Evolutionary conservation across 2,329 filamentous ascomycete genomes (phyloP), one percentile per base, ranked within the genome.

Genomic region (Sordariomycetes sp.): DNA sequence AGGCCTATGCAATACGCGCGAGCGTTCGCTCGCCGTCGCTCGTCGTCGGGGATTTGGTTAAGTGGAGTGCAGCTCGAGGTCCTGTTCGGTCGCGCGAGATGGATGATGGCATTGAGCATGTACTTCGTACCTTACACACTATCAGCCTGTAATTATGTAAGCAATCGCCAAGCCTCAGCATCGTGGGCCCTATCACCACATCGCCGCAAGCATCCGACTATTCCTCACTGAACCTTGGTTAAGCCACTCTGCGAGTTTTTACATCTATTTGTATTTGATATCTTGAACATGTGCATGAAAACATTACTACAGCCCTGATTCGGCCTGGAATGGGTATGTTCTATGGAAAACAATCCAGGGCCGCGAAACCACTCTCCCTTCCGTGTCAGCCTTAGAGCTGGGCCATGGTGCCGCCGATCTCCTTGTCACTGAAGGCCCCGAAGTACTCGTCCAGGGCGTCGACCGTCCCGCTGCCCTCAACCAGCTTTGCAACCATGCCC

Each of bases 391-490:
- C 12, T 20, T 57, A 57, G n/a, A 57, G n/a, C 32, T 57, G 55
- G 17, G 55, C 55, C 55, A 42, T 39, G 35, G 48, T 20, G 12
- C 32, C 60, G 3, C 76, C 75, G 20, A 80, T 62, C 58, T 73
- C 76, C 73, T 86, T 89, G 12, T 81, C 80, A 57, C 79, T 80
- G 64, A 95, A 91, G 1, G 83, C 70, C 5, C 78, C 77, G 70
- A 96, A 96, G 68, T 95, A 96, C 61, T 80, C 77, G 65, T 96
- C 89, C 63, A 96, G 72, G 17, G 85, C 89, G 64, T 95, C 87
- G 0, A 89, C 83, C 0, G 90, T 96, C 17, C 83, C 89, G 58
- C 72, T 81, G 0, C 90, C 91, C 68, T 92, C 86, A 1, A 81
- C 84, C 24, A 96, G 73, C 63, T 77, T 77, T 12, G 87, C 80